Conservation (phyloP, 2,329 filamentous ascomycete genomes). For the Aschersonia sp. region DNA sequence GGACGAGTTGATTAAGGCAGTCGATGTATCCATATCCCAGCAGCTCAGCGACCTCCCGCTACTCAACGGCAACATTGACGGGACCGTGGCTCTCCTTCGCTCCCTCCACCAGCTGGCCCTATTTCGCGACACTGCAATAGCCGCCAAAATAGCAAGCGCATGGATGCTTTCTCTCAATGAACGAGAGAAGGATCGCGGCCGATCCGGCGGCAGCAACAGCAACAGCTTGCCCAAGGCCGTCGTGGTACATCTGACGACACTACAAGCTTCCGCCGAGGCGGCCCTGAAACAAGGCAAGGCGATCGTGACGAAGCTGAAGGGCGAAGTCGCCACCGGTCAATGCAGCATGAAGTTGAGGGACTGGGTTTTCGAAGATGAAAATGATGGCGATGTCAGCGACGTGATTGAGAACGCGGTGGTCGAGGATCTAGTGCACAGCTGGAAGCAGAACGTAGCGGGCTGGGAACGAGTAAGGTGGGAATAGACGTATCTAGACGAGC, state of each 20-base stretch:
- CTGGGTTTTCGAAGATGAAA: slow-evolving; percentile 14
- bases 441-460: slow-evolving; percentile 17
- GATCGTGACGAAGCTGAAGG: slow-evolving; percentile 14
- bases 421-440: slow-evolving; percentile 16
- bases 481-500: slow-evolving; percentile 4
- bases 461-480: slow-evolving; percentile 20
- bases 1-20: slow-evolving; percentile 11
- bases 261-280: slow-evolving; percentile 15
- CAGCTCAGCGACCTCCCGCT: slow-evolving; percentile 9
- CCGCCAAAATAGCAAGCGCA: slow-evolving; percentile 14
- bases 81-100: slow-evolving; percentile 12
- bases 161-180: slow-evolving; percentile 22
- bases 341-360: slow-evolving; percentile 12
- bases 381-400: slow-evolving; percentile 7
- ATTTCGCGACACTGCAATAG: slow-evolving; percentile 22
- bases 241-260: slow-evolving; percentile 16
- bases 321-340: slow-evolving; percentile 10
- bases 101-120: slow-evolving; percentile 22
- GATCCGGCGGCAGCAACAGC: slow-evolving; percentile 15
- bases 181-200: slow-evolving; percentile 23
- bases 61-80: slow-evolving; percentile 4
- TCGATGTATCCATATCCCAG: slow-evolving; percentile 13
- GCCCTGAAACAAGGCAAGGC: slow-evolving; percentile 18
- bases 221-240: slow-evolving; percentile 23
- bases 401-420: slow-evolving; percentile 13